Base-by-base conservation (phyloP, 2,329 filamentous ascomycete genomes). In the Colletotrichum acutatum region DNA sequence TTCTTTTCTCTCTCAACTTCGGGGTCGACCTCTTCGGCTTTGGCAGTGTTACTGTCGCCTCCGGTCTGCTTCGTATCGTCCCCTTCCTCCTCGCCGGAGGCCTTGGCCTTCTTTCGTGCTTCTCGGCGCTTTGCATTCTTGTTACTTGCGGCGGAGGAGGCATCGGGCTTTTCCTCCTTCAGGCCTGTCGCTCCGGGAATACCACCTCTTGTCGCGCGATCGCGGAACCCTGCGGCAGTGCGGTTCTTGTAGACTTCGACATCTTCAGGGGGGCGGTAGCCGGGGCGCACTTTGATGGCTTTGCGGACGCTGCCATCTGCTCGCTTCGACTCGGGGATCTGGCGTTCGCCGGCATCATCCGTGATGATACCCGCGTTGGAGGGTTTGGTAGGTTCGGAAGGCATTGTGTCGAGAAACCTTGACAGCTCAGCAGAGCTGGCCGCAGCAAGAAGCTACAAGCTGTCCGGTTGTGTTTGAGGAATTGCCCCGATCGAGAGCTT, bases 231-330 rank as follows among this genome's bases (percentile, higher is more conserved):
- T 81, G 97, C 93, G 62, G 95, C 95, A 1, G 92, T 95, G 70
- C 94, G 92, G 83, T 97, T 98, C 86, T 95, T 97, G 89, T 99
- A 99, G 58, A 98, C 88, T 80, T 98, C 95, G 75, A 98, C 93
- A 83, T 99, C 97, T 84, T 99, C 97, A 0, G 95, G 95, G 1
- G 97, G 97, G 42, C 92, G 92, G 84, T 98, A 99, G 66, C 97
- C 97, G 0, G 97, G 96, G 34, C 95, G 91, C 74, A 99, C 95
- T 79, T 94, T 94, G 80, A 98, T 98, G 79, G 98, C 96, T 80
- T 94, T 97, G 69, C 97, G 91, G n/a, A 94, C 94, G 63, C 93
- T 95, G 71, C 97, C 97, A 80, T 99, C 97, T 28, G 97, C 85
- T 67, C 97, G 93, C 56, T 91, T 86, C 0, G 96, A 98, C 56